A percentile compares a stretch with the other conserved stretches of the same genome.
Evolutionary conservation across 441 rosid species (phyloP).

Genomic region (Euphorbia corollata): DNA sequence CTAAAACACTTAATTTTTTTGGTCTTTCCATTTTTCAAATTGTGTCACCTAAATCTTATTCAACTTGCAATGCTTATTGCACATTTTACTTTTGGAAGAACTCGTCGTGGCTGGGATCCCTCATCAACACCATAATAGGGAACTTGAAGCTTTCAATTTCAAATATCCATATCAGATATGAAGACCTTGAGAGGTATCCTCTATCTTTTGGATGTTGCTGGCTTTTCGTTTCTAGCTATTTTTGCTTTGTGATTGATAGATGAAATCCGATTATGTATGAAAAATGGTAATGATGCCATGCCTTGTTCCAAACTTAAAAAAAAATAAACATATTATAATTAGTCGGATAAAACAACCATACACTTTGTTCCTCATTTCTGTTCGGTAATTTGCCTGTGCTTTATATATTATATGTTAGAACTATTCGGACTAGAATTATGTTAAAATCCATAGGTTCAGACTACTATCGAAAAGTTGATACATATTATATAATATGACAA

Average conservation of each 20-base stretch:
- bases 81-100: constrained; percentile 49
- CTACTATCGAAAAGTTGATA: no score
- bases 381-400: neutral
- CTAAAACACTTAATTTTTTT: constrained; percentile 3
- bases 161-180: constrained; percentile 96
- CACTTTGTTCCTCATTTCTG: neutral
- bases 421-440: neutral
- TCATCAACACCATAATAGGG: constrained; percentile 87
- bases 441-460: neutral
- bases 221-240: neutral
- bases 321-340: neutral
- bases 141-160: constrained; percentile 97
- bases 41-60: constrained; percentile 10
- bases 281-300: neutral
- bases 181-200: constrained; percentile 85
- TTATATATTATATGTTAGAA: neutral
- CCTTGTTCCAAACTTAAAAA: neutral
- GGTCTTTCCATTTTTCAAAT: constrained; percentile 9
- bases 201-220: neutral
- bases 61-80: constrained; percentile 20
- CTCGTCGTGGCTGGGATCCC: constrained; percentile 92
- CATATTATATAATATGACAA: neutral
- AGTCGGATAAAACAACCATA: neutral
- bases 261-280: neutral
- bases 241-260: neutral